Evolutionary conservation across 2,329 filamentous ascomycete genomes (phyloP).

Genomic region (Esteya vermicola): DNA sequence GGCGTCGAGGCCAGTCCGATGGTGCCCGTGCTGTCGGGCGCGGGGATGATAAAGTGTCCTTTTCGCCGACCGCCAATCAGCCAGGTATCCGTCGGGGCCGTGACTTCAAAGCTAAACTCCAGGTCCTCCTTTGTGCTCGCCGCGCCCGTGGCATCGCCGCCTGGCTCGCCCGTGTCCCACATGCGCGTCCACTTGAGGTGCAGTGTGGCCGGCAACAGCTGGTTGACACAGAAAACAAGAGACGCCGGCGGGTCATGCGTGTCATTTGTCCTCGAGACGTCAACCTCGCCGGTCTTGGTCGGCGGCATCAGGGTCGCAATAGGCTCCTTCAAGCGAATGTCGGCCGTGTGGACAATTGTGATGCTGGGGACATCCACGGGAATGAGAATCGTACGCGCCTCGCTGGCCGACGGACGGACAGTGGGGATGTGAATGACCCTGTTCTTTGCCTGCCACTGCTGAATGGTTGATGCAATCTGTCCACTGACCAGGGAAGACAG

Average conservation of each 20-base stretch:
- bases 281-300: slow-evolving; percentile 6
- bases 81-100: slow-evolving; percentile 63
- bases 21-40: slow-evolving; percentile 8
- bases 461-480: too few relatives aligned
- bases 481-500: slow-evolving; percentile 25
- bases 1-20: slow-evolving; percentile 22
- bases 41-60: slow-evolving; percentile 57
- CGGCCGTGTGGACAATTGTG: slow-evolving; percentile 68
- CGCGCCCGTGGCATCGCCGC: slow-evolving; percentile 10
- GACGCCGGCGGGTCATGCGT: too few relatives aligned
- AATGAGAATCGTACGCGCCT: slow-evolving; percentile 58
- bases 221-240: slow-evolving; percentile 46
- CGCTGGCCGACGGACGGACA: slow-evolving; percentile 17
- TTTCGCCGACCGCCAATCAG: slow-evolving; percentile 70
- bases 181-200: slow-evolving; percentile 46
- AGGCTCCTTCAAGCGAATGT: slow-evolving; percentile 36
- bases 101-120: slow-evolving; percentile 74
- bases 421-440: slow-evolving; percentile 18
- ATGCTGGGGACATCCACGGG: slow-evolving; percentile 81
- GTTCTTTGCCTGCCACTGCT: slow-evolving; percentile 22
- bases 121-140: slow-evolving; percentile 36
- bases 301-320: not conserved
- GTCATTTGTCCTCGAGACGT: too few relatives aligned
- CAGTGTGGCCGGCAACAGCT: slow-evolving; percentile 49
- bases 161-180: slow-evolving; percentile 38